Percentiles rank a stretch among this genome's conserved stretches.
Conservation (phyloP, 805 yeast genomes). For the Starmerella ratchasimensis region DNA sequence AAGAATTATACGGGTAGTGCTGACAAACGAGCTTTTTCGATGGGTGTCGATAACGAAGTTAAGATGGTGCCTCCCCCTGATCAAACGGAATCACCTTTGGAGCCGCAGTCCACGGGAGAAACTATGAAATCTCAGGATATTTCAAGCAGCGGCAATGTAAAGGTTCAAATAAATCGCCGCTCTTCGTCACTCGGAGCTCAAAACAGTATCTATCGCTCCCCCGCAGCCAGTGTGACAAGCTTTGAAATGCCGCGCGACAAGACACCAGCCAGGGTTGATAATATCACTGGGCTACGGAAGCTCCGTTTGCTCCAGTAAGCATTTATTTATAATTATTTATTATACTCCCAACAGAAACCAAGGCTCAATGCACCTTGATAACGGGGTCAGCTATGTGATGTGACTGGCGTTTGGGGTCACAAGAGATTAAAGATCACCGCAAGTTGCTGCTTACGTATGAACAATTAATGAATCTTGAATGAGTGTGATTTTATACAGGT, state of each 20-base stretch:
- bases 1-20: conserved; percentile 12
- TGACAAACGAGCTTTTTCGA: conserved; percentile 15
- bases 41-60: conserved; percentile 17
- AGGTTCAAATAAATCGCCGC: no score
- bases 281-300: conserved; percentile 1
- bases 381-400: no score
- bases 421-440: no score
- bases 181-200: no score
- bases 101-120: background rate
- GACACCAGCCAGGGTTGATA: background rate
- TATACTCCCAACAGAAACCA: background rate
- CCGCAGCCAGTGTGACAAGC: no score
- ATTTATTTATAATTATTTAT: conserved; percentile 3
- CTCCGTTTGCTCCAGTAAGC: background rate
- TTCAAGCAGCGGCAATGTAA: background rate
- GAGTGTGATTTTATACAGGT: no score
- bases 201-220: no score
- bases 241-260: no score
- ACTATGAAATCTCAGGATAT: background rate
- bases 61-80: conserved; percentile 1
- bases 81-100: background rate
- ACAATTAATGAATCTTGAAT: no score
- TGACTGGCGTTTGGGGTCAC: no score
- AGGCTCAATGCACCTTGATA: no score
- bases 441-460: no score